These are phyloP conservation scores for Hymenoscyphus fructigenus DNA, from an alignment of 2,329 filamentous ascomycete species.

Conservation along the genomic window DNA sequence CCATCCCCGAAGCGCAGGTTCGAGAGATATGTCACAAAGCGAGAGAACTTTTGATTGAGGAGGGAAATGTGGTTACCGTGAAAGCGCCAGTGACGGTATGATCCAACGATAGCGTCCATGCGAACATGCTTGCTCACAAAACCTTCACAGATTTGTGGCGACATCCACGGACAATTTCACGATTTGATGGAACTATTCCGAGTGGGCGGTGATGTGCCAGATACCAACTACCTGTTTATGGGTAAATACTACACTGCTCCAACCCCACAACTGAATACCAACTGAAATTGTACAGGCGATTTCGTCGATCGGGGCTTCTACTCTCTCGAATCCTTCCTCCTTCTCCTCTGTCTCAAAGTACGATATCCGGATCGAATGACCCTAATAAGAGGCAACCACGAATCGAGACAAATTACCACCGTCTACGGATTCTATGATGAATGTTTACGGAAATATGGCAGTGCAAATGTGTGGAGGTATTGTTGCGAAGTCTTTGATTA, in stretches of 20 bases:
- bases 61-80: conserved; percentile 95
- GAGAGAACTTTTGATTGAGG: conserved; percentile 91
- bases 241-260: conserved; percentile 51
- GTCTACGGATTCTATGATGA: conserved; percentile 99
- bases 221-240: conserved; percentile 98
- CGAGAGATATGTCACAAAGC: conserved; percentile 97
- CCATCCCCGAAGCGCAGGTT: conserved; percentile 93
- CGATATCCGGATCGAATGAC: conserved; percentile 97
- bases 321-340: conserved; percentile 92
- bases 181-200: conserved; percentile 96
- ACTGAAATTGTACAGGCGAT: conserved; percentile 60
- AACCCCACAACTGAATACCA: background rate
- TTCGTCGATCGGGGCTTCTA: conserved; percentile 99
- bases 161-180: conserved; percentile 96
- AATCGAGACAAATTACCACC: conserved; percentile 94
- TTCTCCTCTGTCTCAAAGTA: conserved; percentile 93
- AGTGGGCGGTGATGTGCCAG: conserved; percentile 88
- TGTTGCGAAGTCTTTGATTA: conserved; percentile 99
- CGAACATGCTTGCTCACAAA: conserved; percentile 19
- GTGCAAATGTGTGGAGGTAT: conserved; percentile 94
- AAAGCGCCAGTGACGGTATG: conserved; percentile 87
- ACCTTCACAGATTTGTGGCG: conserved; percentile 74
- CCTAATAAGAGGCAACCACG: conserved; percentile 90
- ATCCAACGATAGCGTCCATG: background rate
- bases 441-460: conserved; percentile 92